These are phyloP conservation scores for Suillus paluster DNA, from an alignment of 768 basidiomycete genomes.

Conservation along the genomic window DNA sequence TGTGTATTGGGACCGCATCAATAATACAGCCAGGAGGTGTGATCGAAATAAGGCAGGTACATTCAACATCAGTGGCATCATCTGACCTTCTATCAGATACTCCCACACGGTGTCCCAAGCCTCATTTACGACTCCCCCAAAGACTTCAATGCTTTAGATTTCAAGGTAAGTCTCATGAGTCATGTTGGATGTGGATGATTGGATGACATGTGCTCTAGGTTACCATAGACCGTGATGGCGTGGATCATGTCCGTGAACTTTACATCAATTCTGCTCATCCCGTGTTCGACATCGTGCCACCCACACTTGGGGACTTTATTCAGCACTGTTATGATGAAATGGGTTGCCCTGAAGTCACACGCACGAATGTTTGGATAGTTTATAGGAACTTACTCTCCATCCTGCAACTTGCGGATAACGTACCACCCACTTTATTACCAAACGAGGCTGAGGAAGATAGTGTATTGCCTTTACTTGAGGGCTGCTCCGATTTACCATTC, in stretches of 20 bases:
- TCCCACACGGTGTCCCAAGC: constrained; percentile 45
- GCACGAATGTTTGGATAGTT: constrained; percentile 26
- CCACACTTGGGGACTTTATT: constrained; percentile 27
- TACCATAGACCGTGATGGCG: constrained; percentile 12
- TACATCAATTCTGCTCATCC: constrained; percentile 38
- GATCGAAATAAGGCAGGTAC: constrained; percentile 15
- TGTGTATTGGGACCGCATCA: constrained; percentile 10
- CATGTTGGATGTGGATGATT: background rate
- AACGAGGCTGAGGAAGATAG: background rate
- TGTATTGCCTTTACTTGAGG: background rate
- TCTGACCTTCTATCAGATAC: constrained; percentile 13
- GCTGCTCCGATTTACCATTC: constrained; percentile 1
- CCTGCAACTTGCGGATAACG: background rate
- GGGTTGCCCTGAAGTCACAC: constrained; percentile 24
- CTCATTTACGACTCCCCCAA: constrained; percentile 36
- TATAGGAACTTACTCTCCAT: constrained; percentile 5
- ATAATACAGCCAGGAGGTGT: constrained; percentile 6
- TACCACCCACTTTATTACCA: background rate
- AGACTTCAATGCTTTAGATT: constrained; percentile 34
- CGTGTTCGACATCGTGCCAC: constrained; percentile 42
- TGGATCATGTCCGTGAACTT: constrained; percentile 23
- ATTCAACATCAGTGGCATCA: constrained; percentile 21
- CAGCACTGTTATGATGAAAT: constrained; percentile 22
- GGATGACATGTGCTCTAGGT: constrained; percentile 18
- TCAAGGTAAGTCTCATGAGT: constrained; percentile 32